A percentile compares a stretch with the other conserved stretches of the same genome.
phyloP scores from a whole-genome alignment of 179 eudicot genomes.

The Drosera spatulata region DNA sequence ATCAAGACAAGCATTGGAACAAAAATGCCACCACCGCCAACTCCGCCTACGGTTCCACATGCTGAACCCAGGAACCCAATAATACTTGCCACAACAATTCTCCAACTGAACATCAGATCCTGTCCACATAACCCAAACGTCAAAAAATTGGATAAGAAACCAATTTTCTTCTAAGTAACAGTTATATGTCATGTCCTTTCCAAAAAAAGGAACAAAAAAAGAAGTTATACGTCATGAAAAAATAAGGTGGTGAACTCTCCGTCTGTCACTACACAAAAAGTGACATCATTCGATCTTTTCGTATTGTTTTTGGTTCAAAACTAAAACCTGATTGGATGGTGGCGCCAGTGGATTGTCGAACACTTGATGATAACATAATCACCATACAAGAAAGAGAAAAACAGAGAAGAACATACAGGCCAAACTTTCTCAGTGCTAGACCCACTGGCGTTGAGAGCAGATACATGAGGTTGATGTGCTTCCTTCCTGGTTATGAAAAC shows the following conservation, averaged over 20 bases:
- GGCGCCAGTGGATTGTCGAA: too few relatives aligned
- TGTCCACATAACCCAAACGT: slow-evolving; percentile 10
- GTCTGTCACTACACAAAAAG: too few relatives aligned
- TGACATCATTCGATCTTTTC: too few relatives aligned
- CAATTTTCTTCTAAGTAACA: too few relatives aligned
- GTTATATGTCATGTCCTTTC: too few relatives aligned
- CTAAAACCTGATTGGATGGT: too few relatives aligned
- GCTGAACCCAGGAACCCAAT: slow-evolving; percentile 75
- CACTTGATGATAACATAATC: neutral
- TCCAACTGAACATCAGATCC: slow-evolving; percentile 59
- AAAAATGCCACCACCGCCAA: slow-evolving; percentile 82
- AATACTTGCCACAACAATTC: slow-evolving; percentile 43
- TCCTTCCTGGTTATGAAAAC: slow-evolving; percentile 16
- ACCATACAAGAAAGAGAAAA: neutral
- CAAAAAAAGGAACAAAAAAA: too few relatives aligned
- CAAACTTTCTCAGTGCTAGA: slow-evolving; percentile 26
- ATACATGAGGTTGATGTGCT: slow-evolving; percentile 3
- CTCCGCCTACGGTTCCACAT: slow-evolving; percentile 79
- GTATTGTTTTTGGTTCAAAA: too few relatives aligned
- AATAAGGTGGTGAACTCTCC: too few relatives aligned
- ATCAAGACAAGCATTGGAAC: slow-evolving; percentile 51
- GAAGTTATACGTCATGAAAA: too few relatives aligned
- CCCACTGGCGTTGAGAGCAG: slow-evolving; percentile 11
- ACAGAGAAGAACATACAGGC: slow-evolving; percentile 49
- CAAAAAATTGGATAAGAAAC: neutral